Evolutionary conservation across 345 rosid genomes (phyloP).

Genomic region (Rhodomyrtus tomentosa): DNA sequence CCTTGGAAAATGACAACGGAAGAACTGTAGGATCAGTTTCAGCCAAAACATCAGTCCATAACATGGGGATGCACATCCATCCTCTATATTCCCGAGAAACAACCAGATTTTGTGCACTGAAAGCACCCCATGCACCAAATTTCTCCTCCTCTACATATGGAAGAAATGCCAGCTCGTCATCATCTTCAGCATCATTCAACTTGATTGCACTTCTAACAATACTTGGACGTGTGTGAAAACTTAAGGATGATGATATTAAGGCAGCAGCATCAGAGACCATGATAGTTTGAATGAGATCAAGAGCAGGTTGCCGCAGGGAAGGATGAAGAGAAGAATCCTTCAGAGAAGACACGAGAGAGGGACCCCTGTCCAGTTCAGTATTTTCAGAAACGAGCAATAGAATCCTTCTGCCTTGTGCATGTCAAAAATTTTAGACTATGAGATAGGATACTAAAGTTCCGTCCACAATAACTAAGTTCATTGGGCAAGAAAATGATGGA

Average conservation of each 20-base stretch:
- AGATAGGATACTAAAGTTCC: background rate
- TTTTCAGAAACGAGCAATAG: background rate
- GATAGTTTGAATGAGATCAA: conserved; percentile 75
- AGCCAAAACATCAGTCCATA: conserved; percentile 79
- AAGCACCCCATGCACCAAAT: conserved; percentile 52
- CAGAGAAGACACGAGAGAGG: conserved; percentile 73
- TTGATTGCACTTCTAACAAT: conserved; percentile 14
- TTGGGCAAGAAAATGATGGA: background rate
- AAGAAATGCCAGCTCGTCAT: conserved; percentile 22
- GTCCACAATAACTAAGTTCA: background rate
- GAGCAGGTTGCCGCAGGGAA: conserved; percentile 87
- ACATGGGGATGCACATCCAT: conserved; percentile 94
- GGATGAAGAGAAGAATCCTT: conserved; percentile 85
- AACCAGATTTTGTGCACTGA: conserved; percentile 46
- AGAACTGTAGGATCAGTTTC: conserved; percentile 45
- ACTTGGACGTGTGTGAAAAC: conserved; percentile 8
- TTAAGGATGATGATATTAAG: conserved; percentile 38
- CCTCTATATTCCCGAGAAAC: conserved; percentile 46
- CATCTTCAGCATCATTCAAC: conserved; percentile 30
- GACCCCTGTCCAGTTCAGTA: conserved; percentile 59
- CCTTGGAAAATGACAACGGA: conserved; percentile 71
- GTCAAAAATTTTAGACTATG: background rate
- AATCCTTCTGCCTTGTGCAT: background rate
- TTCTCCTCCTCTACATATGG: conserved; percentile 34
- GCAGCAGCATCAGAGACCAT: conserved; percentile 89